Evolutionary conservation across 257 asterid genomes (phyloP).

Genomic region (Gynochthodes officinalis): DNA sequence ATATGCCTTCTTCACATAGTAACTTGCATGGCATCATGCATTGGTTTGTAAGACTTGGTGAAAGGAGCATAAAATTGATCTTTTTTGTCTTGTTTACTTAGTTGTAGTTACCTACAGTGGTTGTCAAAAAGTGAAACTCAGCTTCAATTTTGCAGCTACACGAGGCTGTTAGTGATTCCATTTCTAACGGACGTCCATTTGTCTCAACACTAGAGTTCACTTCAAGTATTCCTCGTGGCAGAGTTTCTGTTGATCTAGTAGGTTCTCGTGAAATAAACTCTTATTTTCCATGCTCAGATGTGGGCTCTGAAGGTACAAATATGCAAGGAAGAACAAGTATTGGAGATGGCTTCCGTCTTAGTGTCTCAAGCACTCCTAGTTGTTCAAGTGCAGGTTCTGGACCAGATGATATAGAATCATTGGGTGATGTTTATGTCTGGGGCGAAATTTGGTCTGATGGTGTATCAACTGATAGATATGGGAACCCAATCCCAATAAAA

Average conservation of each 20-base stretch:
- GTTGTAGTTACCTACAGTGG: background rate
- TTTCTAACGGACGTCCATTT: conserved; percentile 40
- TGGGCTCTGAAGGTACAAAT: conserved; percentile 60
- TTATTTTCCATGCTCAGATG: conserved; percentile 61
- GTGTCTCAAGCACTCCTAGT: conserved; percentile 94
- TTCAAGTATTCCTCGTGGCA: conserved; percentile 46
- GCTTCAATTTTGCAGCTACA: conserved; percentile 47
- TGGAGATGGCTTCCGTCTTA: conserved; percentile 89
- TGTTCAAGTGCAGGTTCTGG: conserved; percentile 89
- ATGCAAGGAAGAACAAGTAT: conserved; percentile 85
- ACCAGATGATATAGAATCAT: conserved; percentile 92
- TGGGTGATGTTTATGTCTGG: conserved; percentile 97
- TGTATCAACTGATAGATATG: conserved; percentile 43
- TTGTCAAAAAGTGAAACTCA: conserved; percentile 2
- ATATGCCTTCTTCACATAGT: background rate
- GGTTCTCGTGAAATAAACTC: conserved; percentile 31
- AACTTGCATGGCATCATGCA: background rate
- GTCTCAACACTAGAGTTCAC: conserved; percentile 56
- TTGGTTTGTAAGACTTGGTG: background rate
- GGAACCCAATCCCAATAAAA: conserved; percentile 53
- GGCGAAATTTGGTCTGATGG: conserved; percentile 93
- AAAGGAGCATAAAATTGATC: background rate
- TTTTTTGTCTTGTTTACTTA: background rate
- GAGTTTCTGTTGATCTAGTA: conserved; percentile 50
- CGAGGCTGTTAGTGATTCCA: conserved; percentile 38